phyloP scores from a whole-genome alignment of 257 asterid genomes.

The Phtheirospermum japonicum region DNA sequence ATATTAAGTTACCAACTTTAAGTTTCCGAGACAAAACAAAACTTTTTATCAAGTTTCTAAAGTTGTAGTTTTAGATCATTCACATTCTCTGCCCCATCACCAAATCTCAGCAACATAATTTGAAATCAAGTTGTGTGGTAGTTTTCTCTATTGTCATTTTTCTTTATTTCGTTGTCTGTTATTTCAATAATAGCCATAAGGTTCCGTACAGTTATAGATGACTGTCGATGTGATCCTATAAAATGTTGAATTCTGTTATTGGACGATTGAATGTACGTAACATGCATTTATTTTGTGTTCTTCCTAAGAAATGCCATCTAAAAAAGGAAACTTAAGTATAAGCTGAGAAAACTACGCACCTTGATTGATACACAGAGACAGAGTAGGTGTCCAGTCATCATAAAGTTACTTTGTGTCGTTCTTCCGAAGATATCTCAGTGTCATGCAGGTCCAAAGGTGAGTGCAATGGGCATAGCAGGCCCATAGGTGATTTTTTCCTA shows the following conservation, averaged over 20 bases:
- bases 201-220: not conserved
- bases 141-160: not conserved
- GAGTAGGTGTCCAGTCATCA: not conserved
- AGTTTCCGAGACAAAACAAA: not conserved
- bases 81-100: conserved; percentile 1
- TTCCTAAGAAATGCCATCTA: not conserved
- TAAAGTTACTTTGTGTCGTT: not conserved
- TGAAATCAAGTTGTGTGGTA: conserved; percentile 2
- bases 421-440: not conserved
- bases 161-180: conserved; percentile 1
- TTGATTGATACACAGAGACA: not conserved
- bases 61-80: not conserved
- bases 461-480: not conserved
- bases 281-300: not conserved
- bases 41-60: not conserved
- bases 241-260: not conserved
- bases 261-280: not conserved
- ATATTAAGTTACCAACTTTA: not conserved
- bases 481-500: not conserved
- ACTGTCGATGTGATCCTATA: not conserved
- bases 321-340: not conserved
- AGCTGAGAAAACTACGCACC: not conserved
- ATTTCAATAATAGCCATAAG: conserved; percentile 6
- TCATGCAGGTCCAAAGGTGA: not conserved
- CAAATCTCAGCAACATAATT: conserved; percentile 10